These are phyloP conservation scores for Phycomyces blakesleeanus DNA, from an alignment of 192 early-diverging fungal genomes.

Conservation along the genomic window DNA sequence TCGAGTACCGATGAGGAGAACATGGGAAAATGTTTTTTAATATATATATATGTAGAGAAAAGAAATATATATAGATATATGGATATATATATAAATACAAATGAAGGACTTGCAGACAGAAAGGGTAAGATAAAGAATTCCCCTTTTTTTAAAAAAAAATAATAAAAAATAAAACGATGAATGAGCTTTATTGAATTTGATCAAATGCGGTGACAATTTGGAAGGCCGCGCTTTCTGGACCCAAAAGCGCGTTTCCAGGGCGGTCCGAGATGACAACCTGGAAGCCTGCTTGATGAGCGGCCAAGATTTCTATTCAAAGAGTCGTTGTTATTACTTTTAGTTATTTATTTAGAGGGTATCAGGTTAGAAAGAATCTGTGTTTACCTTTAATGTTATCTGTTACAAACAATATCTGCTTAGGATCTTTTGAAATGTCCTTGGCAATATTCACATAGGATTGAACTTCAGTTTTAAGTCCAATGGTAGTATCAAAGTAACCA, in stretches of 20 bases:
- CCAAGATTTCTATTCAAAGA: conserved; percentile 67
- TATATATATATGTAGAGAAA: too few species aligned
- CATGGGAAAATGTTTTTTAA: too few species aligned
- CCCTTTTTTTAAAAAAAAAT: background rate
- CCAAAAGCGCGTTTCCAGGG: conserved; percentile 69
- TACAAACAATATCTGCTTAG: conserved; percentile 72
- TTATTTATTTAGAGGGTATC: background rate
- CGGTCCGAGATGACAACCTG: conserved; percentile 67
- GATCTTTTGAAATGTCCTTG: conserved; percentile 49
- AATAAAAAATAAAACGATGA: conserved; percentile 8
- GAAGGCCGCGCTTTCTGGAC: conserved; percentile 7
- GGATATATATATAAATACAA: too few species aligned
- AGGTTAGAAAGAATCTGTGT: background rate
- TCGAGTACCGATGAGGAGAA: conserved; percentile 27
- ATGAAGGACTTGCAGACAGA: conserved; percentile 4
- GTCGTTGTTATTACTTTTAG: too few species aligned
- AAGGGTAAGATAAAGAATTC: conserved; percentile 1
- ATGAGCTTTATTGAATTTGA: conserved; percentile 20
- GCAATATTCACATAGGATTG: conserved; percentile 77
- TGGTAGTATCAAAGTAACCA: conserved; percentile 91
- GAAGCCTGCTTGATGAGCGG: conserved; percentile 70
- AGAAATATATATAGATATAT: too few species aligned
- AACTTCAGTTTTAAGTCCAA: conserved; percentile 73
- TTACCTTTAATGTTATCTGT: conserved; percentile 83
- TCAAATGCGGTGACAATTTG: conserved; percentile 31